Conservation (phyloP, 345 rosid genomes). For the Barbarea vulgaris region DNA sequence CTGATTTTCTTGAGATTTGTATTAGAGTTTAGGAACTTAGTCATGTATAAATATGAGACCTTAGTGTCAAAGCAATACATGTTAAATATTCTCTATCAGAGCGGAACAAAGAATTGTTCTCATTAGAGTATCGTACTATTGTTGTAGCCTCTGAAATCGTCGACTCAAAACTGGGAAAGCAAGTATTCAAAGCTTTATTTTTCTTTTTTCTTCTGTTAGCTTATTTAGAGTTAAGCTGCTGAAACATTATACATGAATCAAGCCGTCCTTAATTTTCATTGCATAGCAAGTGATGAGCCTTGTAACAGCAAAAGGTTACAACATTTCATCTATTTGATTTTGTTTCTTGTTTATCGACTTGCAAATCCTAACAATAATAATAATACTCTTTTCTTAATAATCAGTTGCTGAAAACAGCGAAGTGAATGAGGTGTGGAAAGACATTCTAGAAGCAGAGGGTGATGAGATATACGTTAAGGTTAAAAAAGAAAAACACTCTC, state of each 20-base stretch:
- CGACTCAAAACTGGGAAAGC: conserved; percentile 91
- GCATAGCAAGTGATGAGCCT: conserved; percentile 99
- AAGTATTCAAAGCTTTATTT: conserved; percentile 47
- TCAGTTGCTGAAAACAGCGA: conserved; percentile 84
- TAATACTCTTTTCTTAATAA: conserved; percentile 25
- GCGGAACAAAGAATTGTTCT: no score
- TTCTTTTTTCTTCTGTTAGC: conserved; percentile 14
- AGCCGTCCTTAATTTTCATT: conserved; percentile 78
- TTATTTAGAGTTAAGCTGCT: not conserved
- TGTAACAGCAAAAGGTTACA: conserved; percentile 95
- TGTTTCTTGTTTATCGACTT: not conserved
- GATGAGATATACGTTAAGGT: conserved; percentile 98
- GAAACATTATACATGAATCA: conserved; percentile 49
- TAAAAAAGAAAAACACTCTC: conserved; percentile 5
- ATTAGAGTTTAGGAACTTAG: no score
- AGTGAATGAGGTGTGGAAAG: conserved; percentile 93
- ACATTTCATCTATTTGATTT: conserved; percentile 1
- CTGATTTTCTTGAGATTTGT: no score
- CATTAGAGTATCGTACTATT: no score
- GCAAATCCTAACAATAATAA: not conserved
- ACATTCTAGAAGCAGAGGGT: conserved; percentile 88
- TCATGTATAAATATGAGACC: no score
- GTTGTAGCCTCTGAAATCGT: conserved; percentile 93
- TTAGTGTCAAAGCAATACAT: no score
- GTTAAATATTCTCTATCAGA: no score